Evolutionary conservation across 208 protist species (phyloP), one percentile per base, ranked within the genome.

Genomic region (Crithidia thermophila): DNA sequence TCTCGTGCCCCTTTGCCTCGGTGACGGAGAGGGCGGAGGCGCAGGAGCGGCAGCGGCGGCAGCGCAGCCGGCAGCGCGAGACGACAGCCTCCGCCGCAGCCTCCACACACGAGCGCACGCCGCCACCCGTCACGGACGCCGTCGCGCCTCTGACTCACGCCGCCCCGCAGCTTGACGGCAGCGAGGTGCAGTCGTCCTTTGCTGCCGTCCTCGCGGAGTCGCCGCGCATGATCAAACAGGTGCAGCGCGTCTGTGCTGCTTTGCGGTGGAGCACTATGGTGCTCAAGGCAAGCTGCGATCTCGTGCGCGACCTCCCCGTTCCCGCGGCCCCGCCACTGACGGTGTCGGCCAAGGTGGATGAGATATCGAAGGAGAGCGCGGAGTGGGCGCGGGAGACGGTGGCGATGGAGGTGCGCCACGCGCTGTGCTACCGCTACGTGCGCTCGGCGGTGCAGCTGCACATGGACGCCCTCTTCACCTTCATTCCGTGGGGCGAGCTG

Each of bases 391-490:
- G 60, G 14, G 68, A 62, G 60, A 53, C 68, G 34, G 51, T 45
- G 45, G 59, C 68, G 36, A 61, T 67, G 60, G 68, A 67, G 68
- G 52, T 63, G 31, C 82, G 85, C 14, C 73, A 76, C n/a, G 71
- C 58, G 13, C 70, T 85, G 52, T 91, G 87, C 64, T 66, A 82
- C 42, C 59, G 64, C 33, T 77, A 82, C 59, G 81, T 84, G 40
- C 73, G 64, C 18, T 80, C 83, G 4, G 71, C 75, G 4, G 83
- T 96, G 58, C 85, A 94, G 74, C 39, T 56, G 25, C 72, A 90
- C 30, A 74, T 94, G 55, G 91, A 96, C 45, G 75, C 64, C 20
- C 75, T 96, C 37, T 94, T 96, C 42, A 37, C 65, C 3, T 72
- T 73, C 59, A 70, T 96, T 46, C 81, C 88, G 20, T 96, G 87